phyloP scores from a whole-genome alignment of 371 early-diverging fungal species.

The Mortierella sp. region DNA sequence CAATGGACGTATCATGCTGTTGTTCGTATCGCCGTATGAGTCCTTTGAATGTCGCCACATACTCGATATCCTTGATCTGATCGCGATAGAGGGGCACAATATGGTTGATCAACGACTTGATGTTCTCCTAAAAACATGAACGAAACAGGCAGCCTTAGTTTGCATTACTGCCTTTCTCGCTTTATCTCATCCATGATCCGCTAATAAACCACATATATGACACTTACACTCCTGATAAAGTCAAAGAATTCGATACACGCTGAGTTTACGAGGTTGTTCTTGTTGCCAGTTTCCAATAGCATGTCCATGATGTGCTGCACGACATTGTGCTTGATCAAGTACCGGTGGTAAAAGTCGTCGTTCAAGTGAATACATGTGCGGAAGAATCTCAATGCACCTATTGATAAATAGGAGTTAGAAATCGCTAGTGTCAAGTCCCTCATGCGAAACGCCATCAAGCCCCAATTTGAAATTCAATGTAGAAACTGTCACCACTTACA shows the following conservation, averaged over 20 bases:
- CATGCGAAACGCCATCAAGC: neutral
- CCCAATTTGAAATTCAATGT: neutral
- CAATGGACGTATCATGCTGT: slow-evolving; percentile 60
- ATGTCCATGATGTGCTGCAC: slow-evolving; percentile 77
- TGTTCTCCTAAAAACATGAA: slow-evolving; percentile 65
- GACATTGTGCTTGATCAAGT: slow-evolving; percentile 74
- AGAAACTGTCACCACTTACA: slow-evolving; percentile 59
- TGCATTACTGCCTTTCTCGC: neutral
- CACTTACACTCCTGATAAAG: slow-evolving; percentile 76
- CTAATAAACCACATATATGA: too few species aligned
- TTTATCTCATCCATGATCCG: neutral
- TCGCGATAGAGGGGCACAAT: slow-evolving; percentile 75
- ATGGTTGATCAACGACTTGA: slow-evolving; percentile 78
- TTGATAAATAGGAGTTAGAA: too few species aligned
- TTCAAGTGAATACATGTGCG: slow-evolving; percentile 79
- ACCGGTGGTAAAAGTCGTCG: slow-evolving; percentile 85
- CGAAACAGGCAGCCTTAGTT: neutral
- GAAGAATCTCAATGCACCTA: slow-evolving; percentile 85
- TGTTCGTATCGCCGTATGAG: slow-evolving; percentile 75
- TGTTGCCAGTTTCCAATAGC: slow-evolving; percentile 74
- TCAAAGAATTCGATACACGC: slow-evolving; percentile 91
- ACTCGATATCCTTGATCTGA: slow-evolving; percentile 71
- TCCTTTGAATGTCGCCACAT: slow-evolving; percentile 71
- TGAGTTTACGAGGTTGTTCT: slow-evolving; percentile 88
- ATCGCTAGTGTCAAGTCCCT: too few species aligned